Evolutionary conservation across 805 yeast species (phyloP), one percentile per base, ranked within the genome.

Genomic region (Yarrowia phangngaensis): DNA sequence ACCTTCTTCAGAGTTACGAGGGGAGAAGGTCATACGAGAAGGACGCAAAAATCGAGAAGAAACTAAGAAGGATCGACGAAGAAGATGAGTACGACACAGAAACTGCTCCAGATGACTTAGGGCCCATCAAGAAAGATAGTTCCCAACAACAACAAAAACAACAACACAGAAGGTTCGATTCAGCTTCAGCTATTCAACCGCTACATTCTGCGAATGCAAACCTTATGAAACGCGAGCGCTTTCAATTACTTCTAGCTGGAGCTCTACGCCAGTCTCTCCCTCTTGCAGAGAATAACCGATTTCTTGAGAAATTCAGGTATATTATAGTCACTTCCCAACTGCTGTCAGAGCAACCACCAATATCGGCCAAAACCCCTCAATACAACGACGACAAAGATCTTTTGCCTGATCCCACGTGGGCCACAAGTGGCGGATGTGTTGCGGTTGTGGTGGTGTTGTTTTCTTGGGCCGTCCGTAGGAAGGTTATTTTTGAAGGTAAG

Each of bases 271-370:
- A 62, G 27, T 47, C 40, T 9, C 57, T 64, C 4, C 53, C 56
- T 2, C 30, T 29, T 7, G 53, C 41, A 14, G 72, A 68, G 51
- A 63, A 60, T 12, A 32, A 53, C 19, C 52, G 59, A 33, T 77
- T 76, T 54, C 54, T 67, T 20, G 82, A 78, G 51, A 75, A 75
- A 53, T 74, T 76, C 54, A 68, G 75, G 35, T 78, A 76, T 56
- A 59, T 67, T 3, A 58, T 77, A 2, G 68, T 76, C 5, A 70
- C 78, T 4, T 73, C 78, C 6, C 73, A 70, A 48, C 60, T 76
- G 14, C 58, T 77, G 24, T 72, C 71, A 49, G 72, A 67, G 30
- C 55, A 58, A 27, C 61, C 58, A 40, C 61, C 59, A 15, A 7
- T 36, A 41, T 15, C 47, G 19, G 26, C 49, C 54, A 38, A 31